phyloP scores from a whole-genome alignment of 2,329 filamentous ascomycete genomes.

The Colletotrichum trifolii region DNA sequence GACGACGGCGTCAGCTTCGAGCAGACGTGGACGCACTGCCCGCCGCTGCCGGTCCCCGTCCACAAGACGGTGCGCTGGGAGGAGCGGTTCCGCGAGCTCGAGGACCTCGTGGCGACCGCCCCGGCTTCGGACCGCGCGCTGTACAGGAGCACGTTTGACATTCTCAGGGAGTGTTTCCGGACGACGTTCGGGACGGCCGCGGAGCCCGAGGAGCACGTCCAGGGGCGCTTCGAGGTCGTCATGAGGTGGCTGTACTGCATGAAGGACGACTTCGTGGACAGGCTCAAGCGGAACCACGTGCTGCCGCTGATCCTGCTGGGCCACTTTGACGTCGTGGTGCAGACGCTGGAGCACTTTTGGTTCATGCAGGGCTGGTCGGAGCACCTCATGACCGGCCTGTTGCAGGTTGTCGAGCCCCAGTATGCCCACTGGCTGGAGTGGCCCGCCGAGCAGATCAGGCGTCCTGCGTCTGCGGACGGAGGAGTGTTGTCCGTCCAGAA shows the following conservation, averaged over 20 bases:
- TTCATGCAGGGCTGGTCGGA: constrained; percentile 39
- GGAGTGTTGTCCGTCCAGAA: constrained; percentile 40
- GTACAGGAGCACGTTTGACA: neutral
- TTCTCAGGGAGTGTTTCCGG: constrained; percentile 29
- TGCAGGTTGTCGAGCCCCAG: constrained; percentile 1
- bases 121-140: constrained; percentile 5
- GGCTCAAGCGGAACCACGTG: constrained; percentile 29
- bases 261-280: constrained; percentile 26
- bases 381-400: constrained; percentile 36
- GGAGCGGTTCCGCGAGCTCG: constrained; percentile 28
- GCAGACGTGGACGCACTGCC: constrained; percentile 15
- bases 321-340: constrained; percentile 37
- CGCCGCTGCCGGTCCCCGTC: constrained; percentile 6
- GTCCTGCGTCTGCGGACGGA: constrained; percentile 28
- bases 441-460: constrained; percentile 25
- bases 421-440: constrained; percentile 22
- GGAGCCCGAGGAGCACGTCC: constrained; percentile 10
- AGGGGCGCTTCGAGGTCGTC: constrained; percentile 31
- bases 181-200: constrained; percentile 31
- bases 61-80: constrained; percentile 35
- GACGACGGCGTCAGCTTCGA: constrained; percentile 24
- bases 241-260: constrained; percentile 38
- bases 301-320: constrained; percentile 36
- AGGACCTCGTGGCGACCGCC: constrained; percentile 28
- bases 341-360: constrained; percentile 38